A percentile compares a stretch with the other conserved stretches of the same genome.
Conservation (phyloP, 768 basidiomycete species). For the Amanita rubescens region DNA sequence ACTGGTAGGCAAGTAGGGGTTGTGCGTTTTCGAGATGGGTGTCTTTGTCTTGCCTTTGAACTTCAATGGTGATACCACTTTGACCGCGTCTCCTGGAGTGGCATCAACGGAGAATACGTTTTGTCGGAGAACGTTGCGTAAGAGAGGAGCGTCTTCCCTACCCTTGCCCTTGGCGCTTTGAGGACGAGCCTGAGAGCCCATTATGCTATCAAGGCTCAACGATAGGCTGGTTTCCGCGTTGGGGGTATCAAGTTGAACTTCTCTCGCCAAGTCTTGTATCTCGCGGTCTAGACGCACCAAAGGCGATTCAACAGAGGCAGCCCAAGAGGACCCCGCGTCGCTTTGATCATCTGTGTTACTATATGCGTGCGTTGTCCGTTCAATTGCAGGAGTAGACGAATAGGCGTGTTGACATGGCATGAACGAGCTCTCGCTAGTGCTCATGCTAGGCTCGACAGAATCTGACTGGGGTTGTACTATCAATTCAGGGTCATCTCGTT, state of each 20-base stretch:
- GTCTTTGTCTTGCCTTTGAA: conserved; percentile 47
- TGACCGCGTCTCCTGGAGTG: conserved; percentile 25
- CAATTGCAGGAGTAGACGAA: conserved; percentile 72
- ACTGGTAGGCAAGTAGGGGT: conserved; percentile 54
- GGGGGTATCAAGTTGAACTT: conserved; percentile 25
- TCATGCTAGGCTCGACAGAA: conserved; percentile 33
- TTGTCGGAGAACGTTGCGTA: conserved; percentile 44
- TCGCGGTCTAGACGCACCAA: conserved; percentile 60
- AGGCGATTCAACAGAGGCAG: conserved; percentile 67
- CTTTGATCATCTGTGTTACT: conserved; percentile 31
- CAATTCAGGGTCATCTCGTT: conserved; percentile 26
- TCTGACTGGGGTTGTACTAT: conserved; percentile 20
- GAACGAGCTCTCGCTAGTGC: conserved; percentile 65
- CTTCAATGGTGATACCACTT: conserved; percentile 42
- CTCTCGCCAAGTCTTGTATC: conserved; percentile 45
- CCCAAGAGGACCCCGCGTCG: conserved; percentile 59
- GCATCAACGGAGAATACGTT: conserved; percentile 38
- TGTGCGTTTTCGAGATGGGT: conserved; percentile 45
- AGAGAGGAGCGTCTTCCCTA: conserved; percentile 36
- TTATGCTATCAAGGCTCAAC: conserved; percentile 9
- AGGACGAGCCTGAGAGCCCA: conserved; percentile 15
- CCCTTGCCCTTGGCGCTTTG: conserved; percentile 39
- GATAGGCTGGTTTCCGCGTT: conserved; percentile 8
- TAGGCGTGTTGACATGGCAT: conserved; percentile 63
- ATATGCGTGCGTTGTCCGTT: conserved; percentile 27